Evolutionary conservation across 1,284 basidiomycete species (phyloP).

Genomic region (Microbotryum violaceum): DNA sequence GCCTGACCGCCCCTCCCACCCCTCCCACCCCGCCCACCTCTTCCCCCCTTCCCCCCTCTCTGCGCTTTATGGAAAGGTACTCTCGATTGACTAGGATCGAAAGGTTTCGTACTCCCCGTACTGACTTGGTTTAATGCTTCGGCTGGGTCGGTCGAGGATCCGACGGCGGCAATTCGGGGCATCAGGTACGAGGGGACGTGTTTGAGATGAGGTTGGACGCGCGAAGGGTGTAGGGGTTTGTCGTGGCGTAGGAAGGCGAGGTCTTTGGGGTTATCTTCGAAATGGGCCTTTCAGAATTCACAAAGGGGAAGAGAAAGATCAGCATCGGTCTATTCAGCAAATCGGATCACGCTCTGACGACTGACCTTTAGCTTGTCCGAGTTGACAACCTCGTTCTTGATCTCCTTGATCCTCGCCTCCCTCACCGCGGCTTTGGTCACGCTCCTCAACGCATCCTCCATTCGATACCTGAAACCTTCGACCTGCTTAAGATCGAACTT

Average conservation of each 20-base stretch:
- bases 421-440: constrained; percentile 79
- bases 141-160: constrained; percentile 14
- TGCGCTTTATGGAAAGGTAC: constrained; percentile 30
- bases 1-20: constrained; percentile 2
- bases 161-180: constrained; percentile 59
- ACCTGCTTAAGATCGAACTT: constrained; percentile 88
- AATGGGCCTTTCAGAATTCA: constrained; percentile 63
- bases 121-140: constrained; percentile 1
- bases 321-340: not conserved
- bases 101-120: not conserved
- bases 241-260: constrained; percentile 90
- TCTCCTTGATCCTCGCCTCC: constrained; percentile 88
- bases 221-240: constrained; percentile 78
- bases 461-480: constrained; percentile 96
- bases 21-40: constrained; percentile 2
- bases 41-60: constrained; percentile 1
- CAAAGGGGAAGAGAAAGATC: not conserved
- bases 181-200: constrained; percentile 90
- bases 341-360: not conserved
- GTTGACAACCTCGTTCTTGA: constrained; percentile 88
- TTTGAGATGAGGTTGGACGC: constrained; percentile 87
- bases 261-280: constrained; percentile 94
- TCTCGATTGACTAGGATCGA: not conserved
- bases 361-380: constrained; percentile 89
- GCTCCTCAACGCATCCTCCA: constrained; percentile 87